phyloP scores from a whole-genome alignment of 139 green algal species.

The Penium margaritaceum region DNA sequence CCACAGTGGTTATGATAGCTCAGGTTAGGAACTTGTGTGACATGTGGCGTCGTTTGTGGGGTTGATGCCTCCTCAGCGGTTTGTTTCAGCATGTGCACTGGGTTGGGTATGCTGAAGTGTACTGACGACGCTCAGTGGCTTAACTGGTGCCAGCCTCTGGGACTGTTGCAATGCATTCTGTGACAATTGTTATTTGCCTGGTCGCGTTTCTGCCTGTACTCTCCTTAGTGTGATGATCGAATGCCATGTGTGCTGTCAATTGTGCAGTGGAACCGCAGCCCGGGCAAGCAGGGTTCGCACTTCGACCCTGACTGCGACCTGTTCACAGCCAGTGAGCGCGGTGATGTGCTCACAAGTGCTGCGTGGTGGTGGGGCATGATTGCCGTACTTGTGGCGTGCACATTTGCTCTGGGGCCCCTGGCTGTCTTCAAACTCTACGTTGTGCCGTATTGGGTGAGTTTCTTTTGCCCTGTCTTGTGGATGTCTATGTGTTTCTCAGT shows the following conservation, averaged over 20 bases:
- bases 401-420: conserved; percentile 62
- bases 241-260: no score
- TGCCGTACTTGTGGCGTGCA: conserved; percentile 66
- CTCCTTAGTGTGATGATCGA: no score
- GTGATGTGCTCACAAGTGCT: conserved; percentile 64
- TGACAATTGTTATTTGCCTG: no score
- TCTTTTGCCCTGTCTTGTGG: no score
- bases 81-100: neutral
- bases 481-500: no score
- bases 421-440: conserved; percentile 83
- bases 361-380: conserved; percentile 72
- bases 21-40: no score
- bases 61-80: no score
- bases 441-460: conserved; percentile 70
- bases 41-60: no score
- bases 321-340: conserved; percentile 55
- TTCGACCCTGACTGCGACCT: conserved; percentile 82
- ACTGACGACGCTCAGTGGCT: neutral
- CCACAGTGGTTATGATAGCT: no score
- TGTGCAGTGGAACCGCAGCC: conserved; percentile 45
- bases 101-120: neutral
- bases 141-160: no score
- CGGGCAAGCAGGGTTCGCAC: conserved; percentile 83
- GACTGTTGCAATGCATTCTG: no score
- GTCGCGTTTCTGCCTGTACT: no score